Conservation (phyloP, 169 alveolate genomes). For the Babesia divergens region DNA sequence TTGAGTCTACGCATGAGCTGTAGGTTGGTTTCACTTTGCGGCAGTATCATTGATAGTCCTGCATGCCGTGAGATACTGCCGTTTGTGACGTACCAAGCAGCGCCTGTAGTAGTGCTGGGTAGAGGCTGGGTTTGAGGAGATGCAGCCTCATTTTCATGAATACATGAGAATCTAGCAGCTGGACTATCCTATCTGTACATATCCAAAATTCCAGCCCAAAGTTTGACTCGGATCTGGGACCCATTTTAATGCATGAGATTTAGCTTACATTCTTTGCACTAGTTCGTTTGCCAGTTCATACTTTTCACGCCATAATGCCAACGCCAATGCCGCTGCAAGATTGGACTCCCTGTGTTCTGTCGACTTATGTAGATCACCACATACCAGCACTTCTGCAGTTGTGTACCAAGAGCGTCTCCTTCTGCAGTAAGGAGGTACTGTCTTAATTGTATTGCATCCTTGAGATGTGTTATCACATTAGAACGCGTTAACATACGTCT, state of each 20-base stretch:
- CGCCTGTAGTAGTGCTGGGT: slow-evolving; percentile 69
- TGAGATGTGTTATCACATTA: not conserved
- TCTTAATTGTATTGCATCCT: slow-evolving; percentile 71
- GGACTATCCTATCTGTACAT: slow-evolving; percentile 68
- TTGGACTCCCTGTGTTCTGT: slow-evolving; percentile 25
- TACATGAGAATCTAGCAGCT: slow-evolving; percentile 71
- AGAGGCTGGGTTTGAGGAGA: slow-evolving; percentile 64
- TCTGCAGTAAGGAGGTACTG: slow-evolving; percentile 54
- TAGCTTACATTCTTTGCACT: slow-evolving; percentile 41
- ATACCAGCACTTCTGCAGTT: slow-evolving; percentile 69
- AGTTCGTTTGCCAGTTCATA: slow-evolving; percentile 66
- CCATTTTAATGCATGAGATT: not conserved
- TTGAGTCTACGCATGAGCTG: slow-evolving; percentile 56
- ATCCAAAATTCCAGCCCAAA: slow-evolving; percentile 61
- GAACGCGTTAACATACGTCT: not conserved
- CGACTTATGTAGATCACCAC: not conserved
- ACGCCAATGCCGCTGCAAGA: slow-evolving; percentile 68
- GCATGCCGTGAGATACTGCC: not conserved
- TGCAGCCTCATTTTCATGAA: slow-evolving; percentile 72
- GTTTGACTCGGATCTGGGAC: slow-evolving; percentile 13
- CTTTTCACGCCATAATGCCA: slow-evolving; percentile 74
- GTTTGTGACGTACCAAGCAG: slow-evolving; percentile 47
- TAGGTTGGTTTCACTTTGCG: slow-evolving; percentile 60
- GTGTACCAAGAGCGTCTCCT: slow-evolving; percentile 43
- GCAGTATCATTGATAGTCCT: slow-evolving; percentile 64